Evolutionary conservation across 2,329 filamentous ascomycete genomes (phyloP).

Genomic region (Davidsoniella australis): DNA sequence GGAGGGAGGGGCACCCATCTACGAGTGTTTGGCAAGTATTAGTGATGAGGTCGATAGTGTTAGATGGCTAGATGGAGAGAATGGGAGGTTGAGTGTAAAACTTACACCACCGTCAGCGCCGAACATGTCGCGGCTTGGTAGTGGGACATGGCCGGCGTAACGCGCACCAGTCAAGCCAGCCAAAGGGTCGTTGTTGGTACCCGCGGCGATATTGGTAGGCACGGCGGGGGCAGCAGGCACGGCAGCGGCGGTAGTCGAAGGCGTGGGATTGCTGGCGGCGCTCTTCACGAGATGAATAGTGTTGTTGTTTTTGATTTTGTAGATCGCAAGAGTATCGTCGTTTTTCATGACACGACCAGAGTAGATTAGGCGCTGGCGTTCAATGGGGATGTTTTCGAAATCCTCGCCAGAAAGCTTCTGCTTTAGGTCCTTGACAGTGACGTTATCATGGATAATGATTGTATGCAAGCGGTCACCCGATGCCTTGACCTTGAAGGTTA

Average conservation of each 20-base stretch:
- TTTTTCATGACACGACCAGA: conserved; percentile 95
- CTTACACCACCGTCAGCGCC: conserved; percentile 86
- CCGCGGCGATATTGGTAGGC: conserved; percentile 63
- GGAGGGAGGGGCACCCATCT: conserved; percentile 81
- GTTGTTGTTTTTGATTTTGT: conserved; percentile 93
- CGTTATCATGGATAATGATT: conserved; percentile 61
- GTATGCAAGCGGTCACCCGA: conserved; percentile 75
- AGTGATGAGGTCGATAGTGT: background rate
- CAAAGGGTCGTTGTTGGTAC: conserved; percentile 73
- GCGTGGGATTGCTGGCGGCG: conserved; percentile 62
- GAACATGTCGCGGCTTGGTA: conserved; percentile 78
- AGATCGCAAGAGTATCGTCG: conserved; percentile 62
- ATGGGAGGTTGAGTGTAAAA: conserved; percentile 16
- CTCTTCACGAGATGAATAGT: conserved; percentile 95
- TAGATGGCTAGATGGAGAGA: background rate
- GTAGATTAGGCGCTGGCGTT: conserved; percentile 91
- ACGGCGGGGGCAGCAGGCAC: conserved; percentile 29
- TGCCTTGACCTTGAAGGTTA: conserved; percentile 97
- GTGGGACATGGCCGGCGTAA: conserved; percentile 79
- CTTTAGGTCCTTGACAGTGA: conserved; percentile 75
- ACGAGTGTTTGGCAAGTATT: background rate
- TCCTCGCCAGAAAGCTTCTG: conserved; percentile 65
- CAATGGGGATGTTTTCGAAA: conserved; percentile 70
- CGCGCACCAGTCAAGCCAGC: conserved; percentile 81
- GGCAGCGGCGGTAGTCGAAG: conserved; percentile 25